A percentile compares a stretch with the other conserved stretches of the same genome.
phyloP scores from a whole-genome alignment of 306 rosid genomes.

The Bauhinia variegata region DNA sequence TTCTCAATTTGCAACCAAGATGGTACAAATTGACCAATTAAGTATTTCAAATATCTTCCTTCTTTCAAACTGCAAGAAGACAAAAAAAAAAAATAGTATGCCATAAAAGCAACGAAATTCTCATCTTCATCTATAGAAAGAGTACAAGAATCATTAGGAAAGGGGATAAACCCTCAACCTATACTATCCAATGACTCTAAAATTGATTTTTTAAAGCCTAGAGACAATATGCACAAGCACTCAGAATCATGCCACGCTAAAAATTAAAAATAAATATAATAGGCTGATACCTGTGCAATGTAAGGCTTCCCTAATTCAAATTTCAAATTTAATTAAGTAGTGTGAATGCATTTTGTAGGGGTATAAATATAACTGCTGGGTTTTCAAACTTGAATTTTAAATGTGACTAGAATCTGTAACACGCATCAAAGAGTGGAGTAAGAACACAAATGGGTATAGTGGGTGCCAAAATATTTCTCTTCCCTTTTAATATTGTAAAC shows the following conservation, averaged over 20 bases:
- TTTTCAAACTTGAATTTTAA: too few species aligned
- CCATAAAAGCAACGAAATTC: slow-evolving; percentile 11
- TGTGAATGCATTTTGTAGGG: too few species aligned
- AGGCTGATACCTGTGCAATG: too few species aligned
- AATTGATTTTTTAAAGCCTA: not conserved
- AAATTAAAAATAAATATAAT: too few species aligned
- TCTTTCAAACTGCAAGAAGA: slow-evolving; percentile 20
- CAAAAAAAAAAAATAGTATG: slow-evolving; percentile 1
- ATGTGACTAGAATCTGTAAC: too few species aligned
- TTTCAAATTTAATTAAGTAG: too few species aligned
- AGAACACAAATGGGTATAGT: too few species aligned
- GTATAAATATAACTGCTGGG: too few species aligned
- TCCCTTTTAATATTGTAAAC: too few species aligned
- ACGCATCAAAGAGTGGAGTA: too few species aligned
- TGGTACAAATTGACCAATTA: not conserved
- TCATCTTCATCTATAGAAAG: slow-evolving; percentile 13
- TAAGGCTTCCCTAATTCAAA: too few species aligned
- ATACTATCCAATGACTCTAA: slow-evolving; percentile 4
- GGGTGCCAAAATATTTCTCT: too few species aligned
- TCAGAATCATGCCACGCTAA: not conserved
- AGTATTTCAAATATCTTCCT: slow-evolving; percentile 11
- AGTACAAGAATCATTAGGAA: slow-evolving; percentile 24
- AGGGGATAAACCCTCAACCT: slow-evolving; percentile 7
- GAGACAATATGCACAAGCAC: slow-evolving; percentile 15
- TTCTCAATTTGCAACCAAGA: slow-evolving; percentile 6